Evolutionary conservation across 805 yeast genomes (phyloP).

Genomic region (Candida boleticola): DNA sequence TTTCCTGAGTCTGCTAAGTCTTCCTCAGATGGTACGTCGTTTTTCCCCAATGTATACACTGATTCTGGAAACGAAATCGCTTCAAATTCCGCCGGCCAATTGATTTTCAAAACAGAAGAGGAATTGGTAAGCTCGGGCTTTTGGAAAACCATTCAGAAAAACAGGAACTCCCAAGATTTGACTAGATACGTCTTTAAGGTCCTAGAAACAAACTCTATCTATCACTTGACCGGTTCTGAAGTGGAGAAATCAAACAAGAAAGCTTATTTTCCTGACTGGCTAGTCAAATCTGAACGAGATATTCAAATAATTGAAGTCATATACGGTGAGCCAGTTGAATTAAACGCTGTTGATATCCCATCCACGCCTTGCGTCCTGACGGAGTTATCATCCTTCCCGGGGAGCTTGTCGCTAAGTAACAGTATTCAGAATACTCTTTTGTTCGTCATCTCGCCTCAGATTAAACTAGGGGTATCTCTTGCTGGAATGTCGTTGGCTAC

Average conservation of each 20-base stretch:
- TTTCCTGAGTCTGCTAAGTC: no score
- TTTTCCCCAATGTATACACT: no score
- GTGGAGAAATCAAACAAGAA: no score
- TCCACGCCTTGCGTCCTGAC: slow-evolving; percentile 17
- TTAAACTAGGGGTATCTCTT: slow-evolving; percentile 4
- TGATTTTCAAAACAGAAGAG: slow-evolving; percentile 5
- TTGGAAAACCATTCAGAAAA: slow-evolving; percentile 9
- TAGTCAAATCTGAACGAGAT: slow-evolving; percentile 3
- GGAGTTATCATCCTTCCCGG: slow-evolving; percentile 14
- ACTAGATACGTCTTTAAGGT: slow-evolving; percentile 8
- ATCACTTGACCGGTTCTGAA: slow-evolving; percentile 10
- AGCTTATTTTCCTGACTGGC: background rate
- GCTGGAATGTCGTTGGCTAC: slow-evolving; percentile 10
- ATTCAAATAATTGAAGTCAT: slow-evolving; percentile 19
- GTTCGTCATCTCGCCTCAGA: slow-evolving; percentile 5
- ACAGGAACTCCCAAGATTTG: slow-evolving; percentile 7
- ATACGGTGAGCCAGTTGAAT: slow-evolving; percentile 11
- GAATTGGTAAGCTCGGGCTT: slow-evolving; percentile 10
- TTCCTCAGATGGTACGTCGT: no score
- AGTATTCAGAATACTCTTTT: slow-evolving; percentile 9
- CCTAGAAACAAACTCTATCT: slow-evolving; percentile 7
- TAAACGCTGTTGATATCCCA: slow-evolving; percentile 11
- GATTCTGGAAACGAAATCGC: background rate
- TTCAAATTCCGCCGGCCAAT: background rate
- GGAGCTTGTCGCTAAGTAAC: slow-evolving; percentile 14